Evolutionary conservation across 139 green algal species (phyloP), one percentile per base, ranked within the genome.

Genomic region (Chlorella sp.): DNA sequence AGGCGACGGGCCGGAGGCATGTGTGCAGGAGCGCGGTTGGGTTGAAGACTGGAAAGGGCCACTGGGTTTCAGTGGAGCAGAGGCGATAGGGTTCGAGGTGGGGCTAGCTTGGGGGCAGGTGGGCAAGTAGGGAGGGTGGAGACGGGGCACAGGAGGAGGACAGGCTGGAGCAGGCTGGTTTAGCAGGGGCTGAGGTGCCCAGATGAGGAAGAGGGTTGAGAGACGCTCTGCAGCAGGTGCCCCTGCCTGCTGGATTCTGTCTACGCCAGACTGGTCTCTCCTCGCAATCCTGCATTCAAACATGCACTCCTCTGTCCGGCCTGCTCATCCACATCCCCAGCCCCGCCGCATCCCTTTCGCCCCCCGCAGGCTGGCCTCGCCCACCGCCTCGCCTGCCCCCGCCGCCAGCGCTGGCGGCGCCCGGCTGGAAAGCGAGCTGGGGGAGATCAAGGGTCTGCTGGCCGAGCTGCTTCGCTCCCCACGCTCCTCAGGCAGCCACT

Each of bases 361-460:
- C 18, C 66, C 18, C 81, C 68, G 37, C 80, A 66, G 61, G 83
- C n/a, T 83, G n/a, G 57, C 85, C 40, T 66, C 57, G 0, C 85
- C 84, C 34, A 32, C 85, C 18, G 26, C 42, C 42, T 61, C 68
- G 68, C 30, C n/a, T 30, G 39, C n/a, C 57, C 60, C 82, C 36
- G 77, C 77, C 60, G 82, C n/a, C n/a, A 30, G 24, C 53, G 53
- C 64, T 24, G 83, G 66, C 57, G 16, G 12, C 86, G 22, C 57
- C 75, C 60, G 48, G 36, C 57, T 86, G 40, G 84, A 89, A 37
- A 85, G 71, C 61, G 84, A 95, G 81, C 76, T 95, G 53, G 66
- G 75, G 42, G 91, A 95, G 76, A 92, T 95, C 85, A 93, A 89
- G 87, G 66, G 81, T 30, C 39, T 94, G 66, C 66, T 95, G 61